phyloP scores from a whole-genome alignment of 2,329 filamentous ascomycete species.

The Colletotrichum sp. region DNA sequence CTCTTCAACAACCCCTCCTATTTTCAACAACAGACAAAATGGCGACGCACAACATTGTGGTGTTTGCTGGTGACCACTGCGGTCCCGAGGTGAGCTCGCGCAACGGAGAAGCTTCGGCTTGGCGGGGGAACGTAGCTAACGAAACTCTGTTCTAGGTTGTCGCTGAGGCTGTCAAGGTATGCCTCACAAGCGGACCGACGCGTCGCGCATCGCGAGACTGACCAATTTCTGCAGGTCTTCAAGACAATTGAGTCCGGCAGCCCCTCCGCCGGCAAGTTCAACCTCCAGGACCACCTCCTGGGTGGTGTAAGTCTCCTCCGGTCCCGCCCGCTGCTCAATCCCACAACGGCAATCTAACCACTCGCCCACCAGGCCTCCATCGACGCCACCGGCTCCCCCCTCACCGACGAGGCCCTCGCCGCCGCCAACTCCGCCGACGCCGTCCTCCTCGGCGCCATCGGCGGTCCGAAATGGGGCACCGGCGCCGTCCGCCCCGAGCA shows the following conservation, averaged over 20 bases:
- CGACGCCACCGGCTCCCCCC: slow-evolving; percentile 76
- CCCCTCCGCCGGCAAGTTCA: slow-evolving; percentile 76
- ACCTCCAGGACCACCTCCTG: slow-evolving; percentile 87
- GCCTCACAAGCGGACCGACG: neutral
- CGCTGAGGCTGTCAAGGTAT: slow-evolving; percentile 84
- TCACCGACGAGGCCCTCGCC: slow-evolving; percentile 82
- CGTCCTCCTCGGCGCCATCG: slow-evolving; percentile 90
- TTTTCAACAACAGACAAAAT: slow-evolving; percentile 47
- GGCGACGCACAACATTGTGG: slow-evolving; percentile 78
- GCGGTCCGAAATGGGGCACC: slow-evolving; percentile 96
- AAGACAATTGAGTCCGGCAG: slow-evolving; percentile 77
- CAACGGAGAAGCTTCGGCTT: neutral
- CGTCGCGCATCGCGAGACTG: neutral
- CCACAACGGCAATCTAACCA: neutral
- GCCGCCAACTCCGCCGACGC: slow-evolving; percentile 88
- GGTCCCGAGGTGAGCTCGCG: slow-evolving; percentile 72
- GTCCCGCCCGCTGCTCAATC: neutral
- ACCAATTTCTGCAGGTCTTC: slow-evolving; percentile 65
- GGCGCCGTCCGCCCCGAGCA: slow-evolving; percentile 89
- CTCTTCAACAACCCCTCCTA: neutral
- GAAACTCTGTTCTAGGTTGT: slow-evolving; percentile 61
- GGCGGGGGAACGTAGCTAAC: slow-evolving; percentile 9
- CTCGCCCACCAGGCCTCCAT: slow-evolving; percentile 75
- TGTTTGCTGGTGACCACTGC: slow-evolving; percentile 84
- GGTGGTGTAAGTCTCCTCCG: slow-evolving; percentile 75